phyloP scores from a whole-genome alignment of 1,284 basidiomycete genomes.

The Tilletia caries region DNA sequence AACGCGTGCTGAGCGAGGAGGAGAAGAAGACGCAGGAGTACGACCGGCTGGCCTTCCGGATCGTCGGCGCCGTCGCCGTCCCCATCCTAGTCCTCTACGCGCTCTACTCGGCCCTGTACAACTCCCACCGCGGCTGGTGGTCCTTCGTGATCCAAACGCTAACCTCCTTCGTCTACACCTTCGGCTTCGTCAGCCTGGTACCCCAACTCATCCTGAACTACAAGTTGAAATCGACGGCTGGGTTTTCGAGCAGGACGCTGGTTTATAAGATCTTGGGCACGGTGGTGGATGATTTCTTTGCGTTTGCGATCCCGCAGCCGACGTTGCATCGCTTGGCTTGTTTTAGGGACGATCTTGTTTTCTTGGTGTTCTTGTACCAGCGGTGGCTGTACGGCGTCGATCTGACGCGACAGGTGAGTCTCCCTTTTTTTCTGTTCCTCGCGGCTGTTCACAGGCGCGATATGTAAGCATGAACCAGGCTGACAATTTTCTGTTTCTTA shows the following conservation, averaged over 20 bases:
- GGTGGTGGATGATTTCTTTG: constrained; percentile 78
- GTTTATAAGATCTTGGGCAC: constrained; percentile 87
- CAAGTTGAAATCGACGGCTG: constrained; percentile 69
- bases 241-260: constrained; percentile 96
- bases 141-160: constrained; percentile 79
- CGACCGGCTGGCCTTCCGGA: constrained; percentile 81
- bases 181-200: constrained; percentile 76
- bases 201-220: constrained; percentile 19
- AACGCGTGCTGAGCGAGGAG: constrained; percentile 86
- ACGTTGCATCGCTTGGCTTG: constrained; percentile 82
- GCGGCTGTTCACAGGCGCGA: too few relatives aligned
- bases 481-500: not conserved
- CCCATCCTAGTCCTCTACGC: constrained; percentile 82
- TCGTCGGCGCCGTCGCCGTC: constrained; percentile 80
- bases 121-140: constrained; percentile 86
- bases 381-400: constrained; percentile 95
- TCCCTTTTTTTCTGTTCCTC: too few relatives aligned
- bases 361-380: constrained; percentile 57
- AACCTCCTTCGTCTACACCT: constrained; percentile 88
- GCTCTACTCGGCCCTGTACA: constrained; percentile 66
- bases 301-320: constrained; percentile 92
- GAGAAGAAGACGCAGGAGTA: constrained; percentile 96
- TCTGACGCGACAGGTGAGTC: constrained; percentile 68
- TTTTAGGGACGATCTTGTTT: constrained; percentile 61
- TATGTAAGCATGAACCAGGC: too few relatives aligned